Base-by-base conservation (phyloP, 2,329 filamentous ascomycete species). In the Calonectria montana region DNA sequence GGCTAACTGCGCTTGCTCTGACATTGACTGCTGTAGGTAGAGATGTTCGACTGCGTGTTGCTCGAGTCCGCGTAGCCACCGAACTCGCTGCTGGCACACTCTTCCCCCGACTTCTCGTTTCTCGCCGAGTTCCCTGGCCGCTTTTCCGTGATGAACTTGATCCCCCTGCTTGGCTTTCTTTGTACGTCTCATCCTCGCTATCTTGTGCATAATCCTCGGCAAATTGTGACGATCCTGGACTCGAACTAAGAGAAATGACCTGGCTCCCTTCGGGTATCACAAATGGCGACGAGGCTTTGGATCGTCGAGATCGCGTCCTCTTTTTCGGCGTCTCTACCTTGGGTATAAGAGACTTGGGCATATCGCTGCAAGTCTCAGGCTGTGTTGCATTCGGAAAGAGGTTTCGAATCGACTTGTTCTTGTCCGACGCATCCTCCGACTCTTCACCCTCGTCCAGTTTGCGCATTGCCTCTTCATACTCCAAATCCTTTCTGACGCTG, bases 401-500 rank as follows among this genome's bases (percentile, higher is more conserved):
- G 4, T 67, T 77, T 35, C 76, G 76, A 39, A 74, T 74, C 25
- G 79, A 74, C 47, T 76, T 80, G 31, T 79, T 79, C 29, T 73
- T 73, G 21, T 76, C 77, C 3, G 75, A 72, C 8, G 75, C 71
- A n/a, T 37, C 70, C 31, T 80, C 79, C 21, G 80, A 79, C 25
- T 80, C 75, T 1, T 80, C 80, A 2, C 75, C 80, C 2, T 81
- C 80, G 27, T 87, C 86, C 1, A 87, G 74, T 31, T 79, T 84
- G 31, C 82, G 82, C 83, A 87, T 87, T 13, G 81, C 83, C 65
- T 85, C 85, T 43, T 87, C 83, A 63, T 87, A 87, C 15, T 85
- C 85, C 3, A 75, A 39, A 65, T 87, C 82, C 7, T 68, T 76
- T 55, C 69, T 69, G 1, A 75, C 74, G 4, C 80, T 77, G 2